Base-by-base conservation (phyloP, 371 early-diverging fungal species). In the Lichtheimia hyalospora region DNA sequence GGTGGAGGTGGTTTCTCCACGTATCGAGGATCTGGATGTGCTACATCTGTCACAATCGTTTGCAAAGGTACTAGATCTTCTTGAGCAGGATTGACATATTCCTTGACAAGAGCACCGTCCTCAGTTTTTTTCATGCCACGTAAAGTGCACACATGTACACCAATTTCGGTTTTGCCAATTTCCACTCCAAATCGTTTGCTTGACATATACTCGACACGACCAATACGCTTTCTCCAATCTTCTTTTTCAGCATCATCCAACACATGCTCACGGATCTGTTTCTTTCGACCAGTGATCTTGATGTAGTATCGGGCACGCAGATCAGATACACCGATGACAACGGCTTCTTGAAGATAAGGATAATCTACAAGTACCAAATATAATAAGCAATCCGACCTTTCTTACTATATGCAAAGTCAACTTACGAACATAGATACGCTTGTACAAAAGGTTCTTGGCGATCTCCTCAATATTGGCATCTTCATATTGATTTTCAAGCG, bases 311-410 rank as follows among this genome's bases (percentile, higher is more conserved):
- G 76, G 65, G 85, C 83, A 20, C 72, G 50, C 18, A 77, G 84
- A 68, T 93, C 91, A 2, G 88, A 85, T 6, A 97, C 84, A 39
- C 84, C 83, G n/a, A 85, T 77, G 1, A 96, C 89, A 3, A 82
- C 74, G 0, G 88, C 89, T 67, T 97, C 96, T 59, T 79, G 76
- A 53, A 97, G 71, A 65, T 91, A 94, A 18, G 98, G 98, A 85
- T 95, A 97, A 6, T 83, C 77, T 60, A 74, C 66, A 67, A 61
- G 65, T 43, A 51, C 20, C 24, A 44, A 5, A 25, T 25, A 25
- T 25, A 1, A 18, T 21, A n/a, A 23, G 24, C 4, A n/a, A 40
- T 39, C 16, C 1, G 1, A 18, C 5, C 46, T 8, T 18, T 46
- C 18, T 46, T 8, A n/a, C 13, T 46, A 46, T n/a, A 46, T 16